Conservation (phyloP, 2,329 filamentous ascomycete genomes). For the Paramyrothecium roridum region DNA sequence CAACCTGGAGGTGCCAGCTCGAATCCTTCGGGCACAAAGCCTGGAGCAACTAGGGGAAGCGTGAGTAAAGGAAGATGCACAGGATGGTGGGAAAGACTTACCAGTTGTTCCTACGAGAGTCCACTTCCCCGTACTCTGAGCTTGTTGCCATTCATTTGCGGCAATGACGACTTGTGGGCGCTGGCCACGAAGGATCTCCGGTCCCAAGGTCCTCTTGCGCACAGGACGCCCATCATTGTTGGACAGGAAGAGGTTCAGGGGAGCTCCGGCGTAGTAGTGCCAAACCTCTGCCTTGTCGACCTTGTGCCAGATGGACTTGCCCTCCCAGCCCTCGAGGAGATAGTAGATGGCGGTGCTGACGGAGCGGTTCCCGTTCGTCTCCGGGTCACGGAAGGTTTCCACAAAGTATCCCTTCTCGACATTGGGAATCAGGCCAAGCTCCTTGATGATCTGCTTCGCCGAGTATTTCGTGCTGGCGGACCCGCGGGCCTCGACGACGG, state of each 20-base stretch:
- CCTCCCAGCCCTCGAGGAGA: slow-evolving; percentile 39
- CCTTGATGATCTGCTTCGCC: slow-evolving; percentile 39
- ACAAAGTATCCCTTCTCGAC: slow-evolving; percentile 47
- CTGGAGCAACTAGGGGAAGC: slow-evolving; percentile 15
- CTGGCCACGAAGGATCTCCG: slow-evolving; percentile 38
- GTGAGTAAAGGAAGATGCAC: background rate
- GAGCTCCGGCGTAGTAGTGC: slow-evolving; percentile 53
- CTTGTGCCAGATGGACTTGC: slow-evolving; percentile 47
- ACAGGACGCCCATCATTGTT: slow-evolving; percentile 32
- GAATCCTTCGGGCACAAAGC: slow-evolving; percentile 20
- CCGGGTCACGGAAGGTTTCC: slow-evolving; percentile 41
- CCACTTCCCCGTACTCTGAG: slow-evolving; percentile 41
- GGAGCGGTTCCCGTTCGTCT: slow-evolving; percentile 28
- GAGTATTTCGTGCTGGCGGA: slow-evolving; percentile 5
- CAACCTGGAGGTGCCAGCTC: slow-evolving; percentile 25
- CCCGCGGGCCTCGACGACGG: no score
- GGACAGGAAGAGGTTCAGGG: slow-evolving; percentile 41
- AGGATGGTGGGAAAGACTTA: background rate
- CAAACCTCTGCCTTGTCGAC: slow-evolving; percentile 47
- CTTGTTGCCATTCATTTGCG: slow-evolving; percentile 42
- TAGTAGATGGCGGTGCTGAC: slow-evolving; percentile 51
- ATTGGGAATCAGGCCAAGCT: slow-evolving; percentile 38
- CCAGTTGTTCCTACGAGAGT: slow-evolving; percentile 39
- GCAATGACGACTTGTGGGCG: slow-evolving; percentile 39
- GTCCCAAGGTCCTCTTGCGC: slow-evolving; percentile 33